Percentiles rank a stretch among this genome's conserved stretches.
These are phyloP conservation scores for Paspalum vaginatum DNA, from an alignment of 176 grass and related monocot genomes.

Conservation along the genomic window DNA sequence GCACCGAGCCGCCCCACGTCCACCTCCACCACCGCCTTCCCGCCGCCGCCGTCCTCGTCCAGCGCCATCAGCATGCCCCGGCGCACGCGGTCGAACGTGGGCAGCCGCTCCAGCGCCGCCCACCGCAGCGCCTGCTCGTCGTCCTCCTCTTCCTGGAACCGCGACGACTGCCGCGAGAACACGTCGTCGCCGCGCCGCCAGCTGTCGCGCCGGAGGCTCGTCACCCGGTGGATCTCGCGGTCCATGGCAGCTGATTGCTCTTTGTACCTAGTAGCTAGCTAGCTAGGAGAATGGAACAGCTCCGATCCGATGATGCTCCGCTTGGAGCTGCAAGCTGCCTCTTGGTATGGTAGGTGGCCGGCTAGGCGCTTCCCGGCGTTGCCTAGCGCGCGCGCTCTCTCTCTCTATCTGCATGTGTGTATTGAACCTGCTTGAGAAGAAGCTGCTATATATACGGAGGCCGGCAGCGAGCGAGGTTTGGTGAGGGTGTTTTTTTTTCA, in stretches of 20 bases:
- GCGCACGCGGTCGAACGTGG: slow-evolving; percentile 68
- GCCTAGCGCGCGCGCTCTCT: neutral
- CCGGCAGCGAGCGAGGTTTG: neutral
- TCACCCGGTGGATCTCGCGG: slow-evolving; percentile 54
- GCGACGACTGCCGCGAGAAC: slow-evolving; percentile 69
- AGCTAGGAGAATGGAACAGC: no score
- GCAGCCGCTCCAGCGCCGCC: slow-evolving; percentile 95
- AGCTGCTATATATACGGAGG: slow-evolving; percentile 1
- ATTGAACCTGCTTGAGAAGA: neutral
- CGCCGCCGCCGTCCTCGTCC: slow-evolving; percentile 30
- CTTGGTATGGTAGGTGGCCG: no score
- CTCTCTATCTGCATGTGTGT: neutral
- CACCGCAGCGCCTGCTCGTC: slow-evolving; percentile 92
- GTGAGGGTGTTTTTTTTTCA: no score
- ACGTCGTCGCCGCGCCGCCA: slow-evolving; percentile 63
- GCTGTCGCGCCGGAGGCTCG: slow-evolving; percentile 54
- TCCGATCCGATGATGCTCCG: no score
- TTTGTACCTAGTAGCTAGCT: neutral
- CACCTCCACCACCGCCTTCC: slow-evolving; percentile 49
- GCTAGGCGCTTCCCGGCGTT: neutral
- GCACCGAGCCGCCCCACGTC: slow-evolving; percentile 57
- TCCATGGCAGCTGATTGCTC: neutral
- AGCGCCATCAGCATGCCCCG: slow-evolving; percentile 48
- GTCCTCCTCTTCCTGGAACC: slow-evolving; percentile 72
- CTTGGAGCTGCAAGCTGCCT: no score